phyloP scores from a whole-genome alignment of 1,139 yeast species.

The Kodamaea sp. region DNA sequence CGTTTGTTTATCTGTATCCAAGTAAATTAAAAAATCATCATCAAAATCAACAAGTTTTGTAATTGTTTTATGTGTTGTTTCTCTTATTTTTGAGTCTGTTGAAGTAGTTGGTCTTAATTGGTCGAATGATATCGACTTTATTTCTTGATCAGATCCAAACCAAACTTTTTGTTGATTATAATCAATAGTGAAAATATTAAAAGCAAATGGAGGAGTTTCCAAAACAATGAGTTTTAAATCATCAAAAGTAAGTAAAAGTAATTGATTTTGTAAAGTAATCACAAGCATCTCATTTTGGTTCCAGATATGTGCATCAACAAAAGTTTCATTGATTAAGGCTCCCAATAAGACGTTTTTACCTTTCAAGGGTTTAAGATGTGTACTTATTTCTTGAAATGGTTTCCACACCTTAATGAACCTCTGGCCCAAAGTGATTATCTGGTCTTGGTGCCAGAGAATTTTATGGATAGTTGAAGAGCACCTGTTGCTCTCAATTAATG shows the following conservation, averaged over 20 bases:
- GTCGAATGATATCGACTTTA: neutral
- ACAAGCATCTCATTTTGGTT: conserved; percentile 40
- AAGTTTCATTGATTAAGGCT: conserved; percentile 42
- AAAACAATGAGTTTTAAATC: conserved; percentile 21
- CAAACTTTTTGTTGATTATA: conserved; percentile 21
- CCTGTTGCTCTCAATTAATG: conserved; percentile 47
- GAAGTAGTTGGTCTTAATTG: conserved; percentile 4
- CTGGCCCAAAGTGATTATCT: conserved; percentile 52
- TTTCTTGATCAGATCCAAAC: conserved; percentile 13
- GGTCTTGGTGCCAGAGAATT: conserved; percentile 52
- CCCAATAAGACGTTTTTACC: conserved; percentile 62
- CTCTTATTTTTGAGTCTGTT: conserved; percentile 6
- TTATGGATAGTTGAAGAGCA: conserved; percentile 58
- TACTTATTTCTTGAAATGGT: conserved; percentile 5
- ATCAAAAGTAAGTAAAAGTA: conserved; percentile 29
- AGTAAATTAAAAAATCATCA: conserved; percentile 4
- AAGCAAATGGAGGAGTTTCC: conserved; percentile 16
- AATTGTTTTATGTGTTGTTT: neutral
- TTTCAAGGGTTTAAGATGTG: conserved; percentile 32
- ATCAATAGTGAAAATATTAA: conserved; percentile 22
- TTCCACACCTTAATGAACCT: conserved; percentile 62
- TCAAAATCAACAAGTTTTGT: neutral
- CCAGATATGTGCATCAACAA: conserved; percentile 36
- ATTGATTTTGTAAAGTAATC: conserved; percentile 40
- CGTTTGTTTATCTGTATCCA: conserved; percentile 6